Conservation (phyloP, 192 early-diverging fungal genomes). For the Backusella liffmaniae region DNA sequence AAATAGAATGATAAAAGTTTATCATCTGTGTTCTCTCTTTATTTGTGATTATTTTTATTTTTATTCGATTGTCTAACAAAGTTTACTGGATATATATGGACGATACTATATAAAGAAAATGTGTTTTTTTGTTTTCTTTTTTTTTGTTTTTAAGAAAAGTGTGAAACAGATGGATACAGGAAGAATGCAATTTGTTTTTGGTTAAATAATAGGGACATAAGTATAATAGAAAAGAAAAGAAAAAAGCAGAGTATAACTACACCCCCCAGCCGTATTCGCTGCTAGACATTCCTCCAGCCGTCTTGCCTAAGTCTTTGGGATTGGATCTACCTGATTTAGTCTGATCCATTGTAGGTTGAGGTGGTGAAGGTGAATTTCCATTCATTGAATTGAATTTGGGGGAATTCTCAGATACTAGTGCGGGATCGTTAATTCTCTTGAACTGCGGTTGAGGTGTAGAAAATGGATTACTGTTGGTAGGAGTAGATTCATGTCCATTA, state of each 20-base stretch:
- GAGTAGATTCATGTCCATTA: not conserved
- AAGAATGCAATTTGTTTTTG: constrained; percentile 11
- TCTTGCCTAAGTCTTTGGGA: not conserved
- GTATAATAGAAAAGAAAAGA: not conserved
- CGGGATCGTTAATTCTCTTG: not conserved
- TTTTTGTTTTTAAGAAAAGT: not conserved
- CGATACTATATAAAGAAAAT: not conserved
- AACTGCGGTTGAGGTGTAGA: constrained; percentile 11
- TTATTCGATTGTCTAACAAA: not conserved
- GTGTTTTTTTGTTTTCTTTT: constrained; percentile 1
- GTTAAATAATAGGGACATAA: constrained; percentile 3
- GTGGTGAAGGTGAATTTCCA: constrained; percentile 5
- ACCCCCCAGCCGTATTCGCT: not conserved
- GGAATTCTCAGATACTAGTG: not conserved
- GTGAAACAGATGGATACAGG: constrained; percentile 1
- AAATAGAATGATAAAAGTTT: not conserved
- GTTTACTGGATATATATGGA: not conserved
- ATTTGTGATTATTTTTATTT: not conserved
- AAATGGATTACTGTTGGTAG: not conserved
- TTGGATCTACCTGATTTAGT: not conserved
- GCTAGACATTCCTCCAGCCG: not conserved
- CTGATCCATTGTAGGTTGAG: constrained; percentile 6
- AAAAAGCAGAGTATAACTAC: not conserved
- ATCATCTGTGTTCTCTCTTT: not conserved
- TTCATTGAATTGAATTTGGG: not conserved